A percentile compares a stretch with the other conserved stretches of the same genome.
These are phyloP conservation scores for Silene uniflora DNA, from an alignment of 148 eudicot species.

Conservation along the genomic window DNA sequence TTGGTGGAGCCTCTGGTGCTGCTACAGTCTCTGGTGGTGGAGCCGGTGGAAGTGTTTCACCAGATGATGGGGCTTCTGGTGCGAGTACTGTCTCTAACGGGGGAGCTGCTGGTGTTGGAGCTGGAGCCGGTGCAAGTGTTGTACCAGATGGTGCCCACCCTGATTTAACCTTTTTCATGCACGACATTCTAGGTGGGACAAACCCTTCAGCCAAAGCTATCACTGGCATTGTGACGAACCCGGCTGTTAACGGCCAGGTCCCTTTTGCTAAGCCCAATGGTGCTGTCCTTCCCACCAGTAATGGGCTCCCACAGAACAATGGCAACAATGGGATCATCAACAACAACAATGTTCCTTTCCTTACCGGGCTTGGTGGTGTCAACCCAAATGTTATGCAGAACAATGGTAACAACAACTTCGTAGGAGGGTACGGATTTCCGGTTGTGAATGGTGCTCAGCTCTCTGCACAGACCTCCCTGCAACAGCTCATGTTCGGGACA, in stretches of 20 bases:
- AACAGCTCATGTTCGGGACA: conserved; percentile 46
- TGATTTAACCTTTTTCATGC: conserved; percentile 66
- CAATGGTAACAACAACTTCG: conserved; percentile 37
- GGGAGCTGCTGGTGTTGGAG: background rate
- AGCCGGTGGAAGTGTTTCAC: background rate
- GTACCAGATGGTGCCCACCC: conserved; percentile 1
- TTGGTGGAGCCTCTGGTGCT: background rate
- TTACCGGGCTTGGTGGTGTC: conserved; percentile 75
- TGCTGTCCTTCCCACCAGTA: conserved; percentile 57
- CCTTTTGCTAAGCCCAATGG: conserved; percentile 92
- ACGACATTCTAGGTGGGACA: conserved; percentile 85
- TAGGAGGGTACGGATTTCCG: conserved; percentile 43
- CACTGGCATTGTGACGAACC: conserved; percentile 79
- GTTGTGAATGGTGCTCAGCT: conserved; percentile 60
- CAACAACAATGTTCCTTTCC: conserved; percentile 89
- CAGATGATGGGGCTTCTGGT: background rate
- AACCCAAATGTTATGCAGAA: conserved; percentile 52
- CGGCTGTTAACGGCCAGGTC: conserved; percentile 74
- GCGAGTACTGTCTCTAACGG: background rate
- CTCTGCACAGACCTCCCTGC: conserved; percentile 2
- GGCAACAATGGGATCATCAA: conserved; percentile 48
- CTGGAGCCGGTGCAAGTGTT: background rate
- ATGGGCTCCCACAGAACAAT: conserved; percentile 54
- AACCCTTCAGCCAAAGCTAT: conserved; percentile 83
- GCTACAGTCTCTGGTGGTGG: background rate